phyloP scores from a whole-genome alignment of 129 eudicot genomes.

The sunflower (Helianthus annuus) region HanXRQr2.0-SUNRISE NC_035448.2:37178729-37179228 shows the following conservation, averaged over 20 bases:
- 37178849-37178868: conserved; percentile 43
- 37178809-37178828: conserved; percentile 35
- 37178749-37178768: conserved; percentile 65
- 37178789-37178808: conserved; percentile 97
- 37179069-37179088: conserved; percentile 91
- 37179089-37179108: conserved; percentile 99
- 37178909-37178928: conserved; percentile 45
- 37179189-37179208: conserved; percentile 98
- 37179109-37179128: conserved; percentile 80
- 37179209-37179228: conserved; percentile 51
- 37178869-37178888: conserved; percentile 53
- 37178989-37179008: conserved; percentile 94
- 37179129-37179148: conserved; percentile 61
- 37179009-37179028: conserved; percentile 80
- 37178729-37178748: conserved; percentile 60
- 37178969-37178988: conserved; percentile 69
- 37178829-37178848: conserved; percentile 34
- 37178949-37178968: conserved; percentile 73
- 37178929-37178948: conserved; percentile 53
- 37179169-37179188: conserved; percentile 53
- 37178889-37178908: conserved; percentile 66
- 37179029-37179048: conserved; percentile 57
- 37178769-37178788: conserved; percentile 84
- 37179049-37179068: conserved; percentile 50
- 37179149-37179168: conserved; percentile 49